These are phyloP conservation scores for Diplosphaera chodatii DNA, from an alignment of 139 green algal genomes.

Conservation along the genomic window DNA sequence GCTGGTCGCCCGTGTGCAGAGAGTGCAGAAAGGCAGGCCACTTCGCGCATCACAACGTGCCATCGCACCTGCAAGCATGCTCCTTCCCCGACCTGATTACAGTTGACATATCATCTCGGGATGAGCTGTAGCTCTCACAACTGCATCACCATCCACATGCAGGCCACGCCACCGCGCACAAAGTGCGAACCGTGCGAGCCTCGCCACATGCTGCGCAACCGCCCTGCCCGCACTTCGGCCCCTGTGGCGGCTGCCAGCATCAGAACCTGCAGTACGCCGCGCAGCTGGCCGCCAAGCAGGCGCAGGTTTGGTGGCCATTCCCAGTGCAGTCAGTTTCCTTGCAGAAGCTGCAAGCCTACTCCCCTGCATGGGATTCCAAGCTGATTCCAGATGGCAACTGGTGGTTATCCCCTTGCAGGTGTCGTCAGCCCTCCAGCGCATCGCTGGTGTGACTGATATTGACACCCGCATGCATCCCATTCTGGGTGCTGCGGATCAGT, in stretches of 20 bases:
- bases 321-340: no score
- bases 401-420: slow-evolving; percentile 21
- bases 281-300: slow-evolving; percentile 68
- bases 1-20: slow-evolving; percentile 38
- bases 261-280: slow-evolving; percentile 68
- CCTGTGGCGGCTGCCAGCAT: slow-evolving; percentile 76
- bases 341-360: no score
- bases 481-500: slow-evolving; percentile 27
- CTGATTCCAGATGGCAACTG: no score
- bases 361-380: no score
- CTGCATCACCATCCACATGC: background rate
- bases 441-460: slow-evolving; percentile 41
- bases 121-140: no score
- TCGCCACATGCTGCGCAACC: slow-evolving; percentile 33
- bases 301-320: slow-evolving; percentile 20
- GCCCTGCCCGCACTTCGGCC: slow-evolving; percentile 56
- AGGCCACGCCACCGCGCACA: slow-evolving; percentile 45
- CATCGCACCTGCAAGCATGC: no score
- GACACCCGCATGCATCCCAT: slow-evolving; percentile 33
- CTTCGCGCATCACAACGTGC: no score
- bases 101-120: no score
- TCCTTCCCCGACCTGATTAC: no score
- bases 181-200: slow-evolving; percentile 37
- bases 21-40: slow-evolving; percentile 19
- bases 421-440: slow-evolving; percentile 48